These are phyloP conservation scores for Penicillium griseofulvum DNA, from an alignment of 2,329 filamentous ascomycete species.

Conservation along the genomic window DNA sequence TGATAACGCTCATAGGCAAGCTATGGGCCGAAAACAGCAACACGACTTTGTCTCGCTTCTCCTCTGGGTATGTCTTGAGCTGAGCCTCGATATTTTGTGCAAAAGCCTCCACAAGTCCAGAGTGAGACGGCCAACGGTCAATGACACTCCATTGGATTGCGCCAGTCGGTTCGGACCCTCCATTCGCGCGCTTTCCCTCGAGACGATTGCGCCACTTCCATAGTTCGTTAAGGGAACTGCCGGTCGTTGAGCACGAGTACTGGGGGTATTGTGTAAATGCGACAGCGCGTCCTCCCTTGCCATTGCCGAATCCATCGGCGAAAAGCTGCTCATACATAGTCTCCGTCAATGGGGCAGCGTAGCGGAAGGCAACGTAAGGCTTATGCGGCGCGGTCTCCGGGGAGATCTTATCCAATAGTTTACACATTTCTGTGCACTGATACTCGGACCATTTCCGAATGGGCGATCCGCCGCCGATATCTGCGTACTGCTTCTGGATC, in stretches of 20 bases:
- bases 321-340: conserved; percentile 83
- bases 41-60: conserved; percentile 75
- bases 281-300: conserved; percentile 86
- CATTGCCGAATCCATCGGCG: conserved; percentile 84
- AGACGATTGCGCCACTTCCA: conserved; percentile 92
- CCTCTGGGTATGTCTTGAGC: conserved; percentile 77
- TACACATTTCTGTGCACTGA: conserved; percentile 94
- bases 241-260: conserved; percentile 96
- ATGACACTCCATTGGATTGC: conserved; percentile 95
- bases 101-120: conserved; percentile 86
- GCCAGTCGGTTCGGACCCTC: conserved; percentile 57
- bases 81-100: conserved; percentile 87
- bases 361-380: conserved; percentile 95
- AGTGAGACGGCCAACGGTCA: conserved; percentile 92
- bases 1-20: conserved; percentile 94
- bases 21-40: conserved; percentile 94
- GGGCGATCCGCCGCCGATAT: conserved; percentile 94
- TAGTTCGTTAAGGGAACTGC: conserved; percentile 91
- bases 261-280: conserved; percentile 98
- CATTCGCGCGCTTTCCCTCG: conserved; percentile 68
- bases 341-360: conserved; percentile 89
- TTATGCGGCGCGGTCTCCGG: conserved; percentile 95
- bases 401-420: conserved; percentile 84
- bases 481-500: conserved; percentile 92
- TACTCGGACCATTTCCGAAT: conserved; percentile 98